A percentile compares a stretch with the other conserved stretches of the same genome.
Conservation (phyloP, 805 yeast species). For the Suhomyces emberorum region DNA sequence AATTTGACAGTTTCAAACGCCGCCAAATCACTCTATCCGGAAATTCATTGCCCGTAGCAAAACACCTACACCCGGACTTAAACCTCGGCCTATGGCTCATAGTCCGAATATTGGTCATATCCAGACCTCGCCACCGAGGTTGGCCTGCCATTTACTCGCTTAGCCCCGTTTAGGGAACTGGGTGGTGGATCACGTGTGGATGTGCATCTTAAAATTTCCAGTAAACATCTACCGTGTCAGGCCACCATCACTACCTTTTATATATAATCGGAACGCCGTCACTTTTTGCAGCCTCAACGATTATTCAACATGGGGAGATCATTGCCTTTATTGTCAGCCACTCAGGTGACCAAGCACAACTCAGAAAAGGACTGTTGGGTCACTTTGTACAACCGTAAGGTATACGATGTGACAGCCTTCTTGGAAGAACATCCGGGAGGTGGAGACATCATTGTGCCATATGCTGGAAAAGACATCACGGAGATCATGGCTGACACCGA, state of each 20-base stretch:
- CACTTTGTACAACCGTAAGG: constrained; percentile 70
- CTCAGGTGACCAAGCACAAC: constrained; percentile 53
- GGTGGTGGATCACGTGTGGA: too few species aligned
- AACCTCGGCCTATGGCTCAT: too few species aligned
- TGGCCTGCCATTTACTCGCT: too few species aligned
- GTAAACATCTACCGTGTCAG: constrained; percentile 1
- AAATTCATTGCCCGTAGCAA: too few species aligned
- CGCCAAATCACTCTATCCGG: too few species aligned
- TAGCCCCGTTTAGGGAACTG: too few species aligned
- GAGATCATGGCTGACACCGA: constrained; percentile 69
- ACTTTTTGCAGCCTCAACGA: background rate
- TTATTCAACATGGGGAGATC: constrained; percentile 8
- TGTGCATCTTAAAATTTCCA: too few species aligned
- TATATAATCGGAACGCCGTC: background rate
- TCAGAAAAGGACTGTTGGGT: constrained; percentile 69
- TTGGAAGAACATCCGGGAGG: constrained; percentile 75
- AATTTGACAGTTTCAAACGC: too few species aligned
- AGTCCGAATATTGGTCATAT: too few species aligned
- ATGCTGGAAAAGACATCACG: constrained; percentile 64
- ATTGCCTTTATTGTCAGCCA: constrained; percentile 60
- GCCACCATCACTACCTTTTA: background rate
- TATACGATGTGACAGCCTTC: constrained; percentile 78
- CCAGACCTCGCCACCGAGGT: too few species aligned
- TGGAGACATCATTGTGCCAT: constrained; percentile 51
- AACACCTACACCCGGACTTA: too few species aligned